phyloP scores from a whole-genome alignment of 352 stramenopile species.

The Pythium pyrilobum region DNA sequence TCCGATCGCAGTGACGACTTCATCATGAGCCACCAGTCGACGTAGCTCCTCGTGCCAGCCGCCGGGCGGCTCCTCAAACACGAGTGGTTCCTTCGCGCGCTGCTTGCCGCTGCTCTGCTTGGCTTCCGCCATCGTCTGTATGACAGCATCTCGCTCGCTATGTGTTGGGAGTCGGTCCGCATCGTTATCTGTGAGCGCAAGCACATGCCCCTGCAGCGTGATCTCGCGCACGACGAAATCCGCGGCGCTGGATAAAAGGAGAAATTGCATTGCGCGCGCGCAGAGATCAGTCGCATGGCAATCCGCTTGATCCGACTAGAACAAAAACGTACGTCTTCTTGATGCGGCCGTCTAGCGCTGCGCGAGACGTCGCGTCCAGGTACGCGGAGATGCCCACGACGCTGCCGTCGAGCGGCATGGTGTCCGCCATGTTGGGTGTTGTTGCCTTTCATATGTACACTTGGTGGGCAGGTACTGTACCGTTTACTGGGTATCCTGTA shows the following conservation, averaged over 20 bases:
- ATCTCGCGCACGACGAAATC: conserved; percentile 80
- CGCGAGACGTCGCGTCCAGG: conserved; percentile 14
- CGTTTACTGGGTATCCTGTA: no score
- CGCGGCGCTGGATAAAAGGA: conserved; percentile 22
- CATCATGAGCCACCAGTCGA: conserved; percentile 19
- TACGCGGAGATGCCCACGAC: conserved; percentile 49
- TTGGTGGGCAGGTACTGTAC: conserved; percentile 2
- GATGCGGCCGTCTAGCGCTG: conserved; percentile 25
- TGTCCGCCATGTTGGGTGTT: background rate
- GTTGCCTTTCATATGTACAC: background rate
- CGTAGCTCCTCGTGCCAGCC: conserved; percentile 49
- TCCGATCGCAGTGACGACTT: conserved; percentile 12
- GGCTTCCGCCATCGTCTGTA: conserved; percentile 26
- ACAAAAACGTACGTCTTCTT: conserved; percentile 42
- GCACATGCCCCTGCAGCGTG: conserved; percentile 28
- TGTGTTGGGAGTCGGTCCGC: conserved; percentile 26
- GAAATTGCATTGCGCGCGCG: background rate
- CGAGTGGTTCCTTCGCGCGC: conserved; percentile 29
- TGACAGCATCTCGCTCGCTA: conserved; percentile 25
- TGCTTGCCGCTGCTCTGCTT: conserved; percentile 10
- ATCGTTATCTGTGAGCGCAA: conserved; percentile 27
- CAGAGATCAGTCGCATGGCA: background rate
- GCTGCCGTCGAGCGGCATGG: conserved; percentile 10
- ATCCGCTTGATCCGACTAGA: background rate
- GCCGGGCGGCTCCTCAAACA: conserved; percentile 39